phyloP scores from a whole-genome alignment of 23 red algal genomes.

The Pyropia yezoensis region DNA sequence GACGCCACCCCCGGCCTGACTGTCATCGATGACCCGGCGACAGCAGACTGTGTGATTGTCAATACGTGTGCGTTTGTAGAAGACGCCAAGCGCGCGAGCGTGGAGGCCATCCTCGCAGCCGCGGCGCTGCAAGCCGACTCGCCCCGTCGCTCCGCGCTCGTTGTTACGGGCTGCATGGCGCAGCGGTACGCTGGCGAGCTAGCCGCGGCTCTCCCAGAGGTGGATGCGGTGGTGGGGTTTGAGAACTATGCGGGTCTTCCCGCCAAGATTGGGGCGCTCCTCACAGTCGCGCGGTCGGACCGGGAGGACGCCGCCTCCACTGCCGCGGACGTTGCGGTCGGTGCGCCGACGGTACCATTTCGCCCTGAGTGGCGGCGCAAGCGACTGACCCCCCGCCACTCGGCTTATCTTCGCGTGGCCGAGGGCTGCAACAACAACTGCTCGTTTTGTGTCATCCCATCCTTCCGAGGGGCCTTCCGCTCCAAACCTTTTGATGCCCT shows the following conservation, averaged over 20 bases:
- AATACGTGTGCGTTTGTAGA: constrained; percentile 98
- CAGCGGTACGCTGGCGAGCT: constrained; percentile 85
- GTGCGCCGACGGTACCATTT: constrained; percentile 72
- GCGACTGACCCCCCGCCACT: constrained; percentile 61
- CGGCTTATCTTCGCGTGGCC: constrained; percentile 75
- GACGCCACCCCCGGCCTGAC: constrained; percentile 24
- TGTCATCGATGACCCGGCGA: constrained; percentile 12
- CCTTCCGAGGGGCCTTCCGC: constrained; percentile 77
- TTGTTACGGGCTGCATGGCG: constrained; percentile 95
- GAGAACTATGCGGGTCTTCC: constrained; percentile 70
- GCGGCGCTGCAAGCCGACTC: constrained; percentile 12
- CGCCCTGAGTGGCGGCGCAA: constrained; percentile 66
- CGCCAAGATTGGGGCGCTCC: constrained; percentile 17
- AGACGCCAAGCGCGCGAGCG: constrained; percentile 76
- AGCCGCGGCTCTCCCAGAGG: constrained; percentile 73
- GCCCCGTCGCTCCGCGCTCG: constrained; percentile 35
- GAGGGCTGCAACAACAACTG: constrained; percentile 91
- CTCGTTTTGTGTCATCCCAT: constrained; percentile 92
- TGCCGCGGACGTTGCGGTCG: constrained; percentile 20
- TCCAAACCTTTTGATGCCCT: constrained; percentile 70
- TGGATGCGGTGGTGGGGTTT: constrained; percentile 97
- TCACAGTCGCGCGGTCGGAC: neutral
- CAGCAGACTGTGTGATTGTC: constrained; percentile 78
- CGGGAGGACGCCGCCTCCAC: neutral
- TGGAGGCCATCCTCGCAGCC: constrained; percentile 71